Evolutionary conservation across 2,329 filamentous ascomycete species (phyloP).

Genomic region (Xylaria sp.): DNA sequence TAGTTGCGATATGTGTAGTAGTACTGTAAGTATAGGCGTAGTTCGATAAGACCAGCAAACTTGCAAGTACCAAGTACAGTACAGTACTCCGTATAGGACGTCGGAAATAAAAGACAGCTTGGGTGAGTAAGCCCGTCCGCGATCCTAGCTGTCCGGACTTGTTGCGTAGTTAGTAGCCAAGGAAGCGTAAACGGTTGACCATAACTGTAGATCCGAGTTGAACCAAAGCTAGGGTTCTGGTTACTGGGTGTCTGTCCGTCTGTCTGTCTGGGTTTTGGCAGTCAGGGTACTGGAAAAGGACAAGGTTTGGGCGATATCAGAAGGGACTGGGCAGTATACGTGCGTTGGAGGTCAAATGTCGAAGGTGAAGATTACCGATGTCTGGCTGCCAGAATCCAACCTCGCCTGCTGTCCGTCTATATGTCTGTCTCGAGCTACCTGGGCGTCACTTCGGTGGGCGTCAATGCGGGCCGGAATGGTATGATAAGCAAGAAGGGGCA

Average conservation of each 20-base stretch:
- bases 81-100: conserved; percentile 5
- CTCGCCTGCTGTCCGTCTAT: background rate
- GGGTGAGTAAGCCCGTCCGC: background rate
- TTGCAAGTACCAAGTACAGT: conserved; percentile 4
- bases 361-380: conserved; percentile 15
- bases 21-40: background rate
- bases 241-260: background rate
- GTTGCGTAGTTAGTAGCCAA: background rate
- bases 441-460: conserved; percentile 10
- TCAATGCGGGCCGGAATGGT: background rate
- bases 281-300: conserved; percentile 11
- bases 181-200: no score
- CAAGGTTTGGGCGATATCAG: conserved; percentile 7
- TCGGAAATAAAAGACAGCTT: conserved; percentile 1
- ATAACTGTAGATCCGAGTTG: no score
- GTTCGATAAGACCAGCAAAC: conserved; percentile 15
- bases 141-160: background rate
- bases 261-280: background rate
- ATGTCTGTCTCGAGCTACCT: background rate
- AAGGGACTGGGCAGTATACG: background rate
- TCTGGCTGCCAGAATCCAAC: conserved; percentile 13
- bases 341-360: no score
- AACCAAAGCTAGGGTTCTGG: background rate
- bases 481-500: conserved; percentile 1
- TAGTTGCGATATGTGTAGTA: background rate